Conservation (phyloP, 441 rosid genomes). For the Populus trichocarpa region DNA sequence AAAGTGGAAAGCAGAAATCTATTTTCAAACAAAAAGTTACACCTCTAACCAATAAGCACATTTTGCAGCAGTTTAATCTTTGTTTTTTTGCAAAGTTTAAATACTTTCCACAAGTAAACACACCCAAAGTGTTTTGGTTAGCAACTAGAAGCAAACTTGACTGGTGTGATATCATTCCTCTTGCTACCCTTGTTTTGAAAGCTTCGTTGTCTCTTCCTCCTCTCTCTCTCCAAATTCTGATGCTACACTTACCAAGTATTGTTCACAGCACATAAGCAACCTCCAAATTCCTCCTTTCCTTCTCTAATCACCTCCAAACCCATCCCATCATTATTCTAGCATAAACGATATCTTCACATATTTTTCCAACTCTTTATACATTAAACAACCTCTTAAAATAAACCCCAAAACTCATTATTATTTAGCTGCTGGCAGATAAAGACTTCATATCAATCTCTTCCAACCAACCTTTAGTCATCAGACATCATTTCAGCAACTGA, state of each 20-base stretch:
- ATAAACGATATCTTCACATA: neutral
- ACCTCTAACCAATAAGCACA: neutral
- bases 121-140: neutral
- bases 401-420: constrained; percentile 1
- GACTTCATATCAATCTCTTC: neutral
- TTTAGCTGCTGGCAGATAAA: neutral
- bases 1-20: neutral
- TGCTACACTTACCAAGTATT: neutral
- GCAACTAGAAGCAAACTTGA: neutral
- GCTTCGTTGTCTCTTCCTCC: neutral
- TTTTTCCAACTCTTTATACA: neutral
- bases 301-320: too few relatives aligned
- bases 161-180: neutral
- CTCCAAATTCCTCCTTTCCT: neutral
- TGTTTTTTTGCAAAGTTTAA: neutral
- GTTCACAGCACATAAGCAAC: neutral
- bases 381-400: neutral
- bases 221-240: neutral
- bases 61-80: neutral
- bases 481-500: neutral
- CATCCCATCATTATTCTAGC: neutral
- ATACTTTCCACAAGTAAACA: neutral
- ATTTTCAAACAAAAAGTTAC: neutral
- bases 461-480: neutral
- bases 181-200: neutral